Conservation (phyloP, 1,284 basidiomycete species). For the Cryptococcus deneoformans region DNA sequence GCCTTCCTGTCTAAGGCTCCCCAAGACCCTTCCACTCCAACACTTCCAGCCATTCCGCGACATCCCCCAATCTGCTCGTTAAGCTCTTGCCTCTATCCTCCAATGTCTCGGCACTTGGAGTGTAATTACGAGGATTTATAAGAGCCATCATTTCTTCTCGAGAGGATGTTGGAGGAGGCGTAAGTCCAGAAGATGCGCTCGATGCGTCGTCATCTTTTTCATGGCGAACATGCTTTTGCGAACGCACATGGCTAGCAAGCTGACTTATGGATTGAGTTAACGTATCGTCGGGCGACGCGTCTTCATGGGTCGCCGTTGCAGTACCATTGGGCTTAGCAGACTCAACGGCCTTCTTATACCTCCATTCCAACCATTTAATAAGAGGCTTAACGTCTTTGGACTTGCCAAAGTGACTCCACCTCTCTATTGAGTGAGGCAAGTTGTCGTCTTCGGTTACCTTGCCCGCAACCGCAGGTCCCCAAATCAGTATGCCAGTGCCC, state of each 20-base stretch:
- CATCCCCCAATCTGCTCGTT: slow-evolving; percentile 16
- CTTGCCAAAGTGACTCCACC: slow-evolving; percentile 39
- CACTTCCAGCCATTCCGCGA: slow-evolving; percentile 29
- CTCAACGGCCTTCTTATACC: slow-evolving; percentile 10
- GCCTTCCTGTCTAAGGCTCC: slow-evolving; percentile 24
- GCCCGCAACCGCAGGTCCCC: slow-evolving; percentile 25
- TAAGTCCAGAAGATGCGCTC: slow-evolving; percentile 19
- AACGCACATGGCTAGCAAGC: no score
- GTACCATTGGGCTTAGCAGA: slow-evolving; percentile 2
- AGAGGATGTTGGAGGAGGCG: slow-evolving; percentile 9
- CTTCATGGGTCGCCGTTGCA: background rate
- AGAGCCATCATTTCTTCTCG: slow-evolving; percentile 19
- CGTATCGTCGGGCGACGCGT: no score
- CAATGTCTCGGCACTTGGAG: slow-evolving; percentile 7
- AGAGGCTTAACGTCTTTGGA: slow-evolving; percentile 19
- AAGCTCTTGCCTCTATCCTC: slow-evolving; percentile 18
- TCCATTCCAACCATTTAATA: slow-evolving; percentile 24
- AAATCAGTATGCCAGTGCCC: slow-evolving; percentile 38
- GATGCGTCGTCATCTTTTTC: slow-evolving; percentile 5
- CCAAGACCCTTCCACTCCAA: slow-evolving; percentile 38
- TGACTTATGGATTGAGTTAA: no score
- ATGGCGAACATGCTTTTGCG: no score
- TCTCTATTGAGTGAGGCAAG: slow-evolving; percentile 20
- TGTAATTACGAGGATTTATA: slow-evolving; percentile 22
- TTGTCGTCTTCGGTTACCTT: slow-evolving; percentile 11